These are phyloP conservation scores for Pseudocercospora fijiensis DNA, from an alignment of 2,329 filamentous ascomycete genomes.

Conservation along the genomic window DNA sequence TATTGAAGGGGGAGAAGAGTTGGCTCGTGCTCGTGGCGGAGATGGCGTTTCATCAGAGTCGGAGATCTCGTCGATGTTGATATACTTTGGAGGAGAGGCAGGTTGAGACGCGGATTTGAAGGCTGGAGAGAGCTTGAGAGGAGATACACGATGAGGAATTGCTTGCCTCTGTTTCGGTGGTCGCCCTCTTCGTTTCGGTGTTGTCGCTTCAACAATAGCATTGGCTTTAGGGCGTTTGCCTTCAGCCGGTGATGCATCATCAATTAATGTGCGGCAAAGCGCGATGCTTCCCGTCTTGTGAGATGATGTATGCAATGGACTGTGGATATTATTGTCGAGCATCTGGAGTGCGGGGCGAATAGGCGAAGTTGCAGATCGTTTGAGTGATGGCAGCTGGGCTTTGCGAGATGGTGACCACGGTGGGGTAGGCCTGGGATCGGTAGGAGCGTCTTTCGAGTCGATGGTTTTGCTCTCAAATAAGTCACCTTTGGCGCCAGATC, in stretches of 20 bases:
- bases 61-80: slow-evolving; percentile 38
- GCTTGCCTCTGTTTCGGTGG: slow-evolving; percentile 18
- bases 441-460: background rate
- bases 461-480: background rate
- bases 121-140: background rate
- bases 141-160: background rate
- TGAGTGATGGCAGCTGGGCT: background rate
- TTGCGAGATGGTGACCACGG: background rate
- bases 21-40: slow-evolving; percentile 34
- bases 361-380: slow-evolving; percentile 22
- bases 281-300: slow-evolving; percentile 4
- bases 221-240: slow-evolving; percentile 24
- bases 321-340: slow-evolving; percentile 30
- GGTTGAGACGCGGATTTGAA: slow-evolving; percentile 25
- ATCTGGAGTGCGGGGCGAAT: slow-evolving; percentile 25
- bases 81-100: slow-evolving; percentile 19
- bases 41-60: slow-evolving; percentile 37
- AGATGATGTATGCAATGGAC: slow-evolving; percentile 15
- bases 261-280: slow-evolving; percentile 10
- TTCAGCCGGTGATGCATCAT: background rate
- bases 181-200: slow-evolving; percentile 20
- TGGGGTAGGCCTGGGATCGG: background rate
- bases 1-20: slow-evolving; percentile 26
- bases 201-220: background rate
- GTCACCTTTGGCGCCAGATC: background rate